phyloP scores from a whole-genome alignment of 805 yeast genomes.

The Ogataea paradorogensis region DNA sequence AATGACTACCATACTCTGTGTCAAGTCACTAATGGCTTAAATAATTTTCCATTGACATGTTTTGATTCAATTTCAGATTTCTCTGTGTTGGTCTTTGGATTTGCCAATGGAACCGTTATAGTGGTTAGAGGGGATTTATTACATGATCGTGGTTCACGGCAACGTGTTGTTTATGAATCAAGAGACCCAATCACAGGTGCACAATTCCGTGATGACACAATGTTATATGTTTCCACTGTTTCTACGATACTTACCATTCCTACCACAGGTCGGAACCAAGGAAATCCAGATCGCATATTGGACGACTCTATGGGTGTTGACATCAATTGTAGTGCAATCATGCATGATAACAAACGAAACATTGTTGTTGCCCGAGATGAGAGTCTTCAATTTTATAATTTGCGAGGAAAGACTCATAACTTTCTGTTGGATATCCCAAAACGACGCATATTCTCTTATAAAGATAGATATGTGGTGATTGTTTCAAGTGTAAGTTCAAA shows the following conservation, averaged over 20 bases:
- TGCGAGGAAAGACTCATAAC: conserved; percentile 50
- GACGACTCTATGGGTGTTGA: conserved; percentile 48
- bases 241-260: conserved; percentile 66
- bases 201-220: conserved; percentile 51
- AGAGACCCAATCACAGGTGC: conserved; percentile 80
- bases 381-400: conserved; percentile 61
- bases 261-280: conserved; percentile 76
- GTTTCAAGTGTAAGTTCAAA: conserved; percentile 47
- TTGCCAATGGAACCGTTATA: conserved; percentile 78
- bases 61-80: conserved; percentile 53
- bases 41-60: conserved; percentile 75
- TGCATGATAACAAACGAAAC: conserved; percentile 23
- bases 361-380: conserved; percentile 65
- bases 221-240: conserved; percentile 72
- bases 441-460: conserved; percentile 44
- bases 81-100: conserved; percentile 71
- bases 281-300: conserved; percentile 51
- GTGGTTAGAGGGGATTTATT: conserved; percentile 83
- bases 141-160: conserved; percentile 88
- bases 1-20: conserved; percentile 57
- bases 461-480: conserved; percentile 52
- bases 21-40: conserved; percentile 64
- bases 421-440: conserved; percentile 58
- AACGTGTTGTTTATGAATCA: conserved; percentile 71
- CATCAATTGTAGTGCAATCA: conserved; percentile 44